A percentile compares a stretch with the other conserved stretches of the same genome.
These are phyloP conservation scores for Zalaria sp. DNA, from an alignment of 2,329 filamentous ascomycete genomes.

Conservation along the genomic window DNA sequence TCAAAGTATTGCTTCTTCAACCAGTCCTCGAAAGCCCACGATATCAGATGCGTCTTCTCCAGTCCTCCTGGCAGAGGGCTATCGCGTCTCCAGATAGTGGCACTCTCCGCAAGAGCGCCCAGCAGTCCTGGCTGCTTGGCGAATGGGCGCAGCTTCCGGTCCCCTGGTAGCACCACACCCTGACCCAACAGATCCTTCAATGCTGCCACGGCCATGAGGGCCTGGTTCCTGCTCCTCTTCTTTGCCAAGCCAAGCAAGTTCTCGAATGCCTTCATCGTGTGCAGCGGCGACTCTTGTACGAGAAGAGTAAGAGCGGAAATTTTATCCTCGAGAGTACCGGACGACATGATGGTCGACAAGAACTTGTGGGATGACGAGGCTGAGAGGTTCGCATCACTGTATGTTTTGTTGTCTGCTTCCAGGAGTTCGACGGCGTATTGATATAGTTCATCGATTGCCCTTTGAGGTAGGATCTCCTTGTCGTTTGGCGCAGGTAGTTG, in stretches of 20 bases:
- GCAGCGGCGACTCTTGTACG: conserved; percentile 88
- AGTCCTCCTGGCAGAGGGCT: conserved; percentile 61
- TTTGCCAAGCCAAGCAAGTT: conserved; percentile 68
- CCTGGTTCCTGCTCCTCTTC: conserved; percentile 87
- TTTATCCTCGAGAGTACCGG: conserved; percentile 92
- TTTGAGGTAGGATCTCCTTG: conserved; percentile 32
- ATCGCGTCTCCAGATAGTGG: conserved; percentile 51
- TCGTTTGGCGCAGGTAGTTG: conserved; percentile 32
- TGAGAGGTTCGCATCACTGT: conserved; percentile 55
- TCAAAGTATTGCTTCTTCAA: conserved; percentile 89
- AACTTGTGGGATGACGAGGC: conserved; percentile 88
- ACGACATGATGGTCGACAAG: conserved; percentile 91
- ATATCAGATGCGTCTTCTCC: conserved; percentile 62
- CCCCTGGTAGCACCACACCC: conserved; percentile 67
- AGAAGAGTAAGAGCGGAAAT: conserved; percentile 88
- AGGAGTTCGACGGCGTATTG: conserved; percentile 61
- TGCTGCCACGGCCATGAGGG: conserved; percentile 81
- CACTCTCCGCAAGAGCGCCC: conserved; percentile 50
- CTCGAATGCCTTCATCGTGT: conserved; percentile 82
- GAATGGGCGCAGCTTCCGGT: conserved; percentile 71
- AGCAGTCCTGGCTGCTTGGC: conserved; percentile 64
- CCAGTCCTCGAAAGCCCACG: conserved; percentile 92
- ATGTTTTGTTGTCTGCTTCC: conserved; percentile 62
- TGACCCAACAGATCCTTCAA: conserved; percentile 89
- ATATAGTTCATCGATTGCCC: conserved; percentile 44